These are phyloP conservation scores for Phialophora tarda DNA, from an alignment of 2,329 filamentous ascomycete genomes.

Conservation along the genomic window DNA sequence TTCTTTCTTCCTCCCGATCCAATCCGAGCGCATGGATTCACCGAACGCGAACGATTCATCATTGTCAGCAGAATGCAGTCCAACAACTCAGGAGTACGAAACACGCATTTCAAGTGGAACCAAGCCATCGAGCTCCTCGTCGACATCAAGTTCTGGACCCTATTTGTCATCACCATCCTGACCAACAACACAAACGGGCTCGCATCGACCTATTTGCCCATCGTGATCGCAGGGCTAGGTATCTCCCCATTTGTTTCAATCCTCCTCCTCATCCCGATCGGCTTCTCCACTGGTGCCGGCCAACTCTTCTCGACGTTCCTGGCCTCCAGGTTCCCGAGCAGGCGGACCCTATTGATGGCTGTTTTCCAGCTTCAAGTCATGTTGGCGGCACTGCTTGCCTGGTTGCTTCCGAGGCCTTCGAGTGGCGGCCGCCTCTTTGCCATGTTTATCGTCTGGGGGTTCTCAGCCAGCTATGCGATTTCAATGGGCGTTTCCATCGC, in stretches of 20 bases:
- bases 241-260: slow-evolving; percentile 68
- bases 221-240: slow-evolving; percentile 74
- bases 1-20: slow-evolving; percentile 71
- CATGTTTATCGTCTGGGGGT: slow-evolving; percentile 55
- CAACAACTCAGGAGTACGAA: slow-evolving; percentile 68
- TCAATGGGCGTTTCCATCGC: slow-evolving; percentile 57
- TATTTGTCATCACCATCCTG: slow-evolving; percentile 70
- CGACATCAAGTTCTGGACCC: slow-evolving; percentile 65
- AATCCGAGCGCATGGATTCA: slow-evolving; percentile 71
- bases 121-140: slow-evolving; percentile 64
- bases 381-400: slow-evolving; percentile 51
- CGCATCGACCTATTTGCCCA: slow-evolving; percentile 65
- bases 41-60: slow-evolving; percentile 64
- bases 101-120: slow-evolving; percentile 62
- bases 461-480: slow-evolving; percentile 56
- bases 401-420: slow-evolving; percentile 49
- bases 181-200: slow-evolving; percentile 69
- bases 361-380: slow-evolving; percentile 52
- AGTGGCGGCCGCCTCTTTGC: slow-evolving; percentile 57
- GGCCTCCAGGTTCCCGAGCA: slow-evolving; percentile 46
- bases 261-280: slow-evolving; percentile 59
- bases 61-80: slow-evolving; percentile 67
- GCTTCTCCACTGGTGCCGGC: slow-evolving; percentile 46
- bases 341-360: slow-evolving; percentile 50
- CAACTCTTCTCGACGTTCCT: slow-evolving; percentile 50